phyloP scores from a whole-genome alignment of 2,329 filamentous ascomycete species.

The Pseudopithomyces maydicus region DNA sequence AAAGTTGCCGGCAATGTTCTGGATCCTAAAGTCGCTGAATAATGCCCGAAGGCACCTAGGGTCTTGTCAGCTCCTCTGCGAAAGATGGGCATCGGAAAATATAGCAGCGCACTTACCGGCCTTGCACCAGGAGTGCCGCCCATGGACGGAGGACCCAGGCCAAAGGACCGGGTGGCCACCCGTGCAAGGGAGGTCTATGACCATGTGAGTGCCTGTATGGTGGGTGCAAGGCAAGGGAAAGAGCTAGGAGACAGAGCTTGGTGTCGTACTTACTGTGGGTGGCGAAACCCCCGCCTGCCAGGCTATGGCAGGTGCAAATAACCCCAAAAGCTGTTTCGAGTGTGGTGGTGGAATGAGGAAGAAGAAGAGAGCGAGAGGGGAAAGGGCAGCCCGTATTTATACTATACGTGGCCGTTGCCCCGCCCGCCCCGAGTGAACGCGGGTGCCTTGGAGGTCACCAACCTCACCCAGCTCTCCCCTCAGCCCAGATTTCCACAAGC shows the following conservation, averaged over 20 bases:
- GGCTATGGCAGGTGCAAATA: neutral
- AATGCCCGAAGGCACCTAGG: too few species aligned
- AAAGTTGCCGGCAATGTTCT: too few species aligned
- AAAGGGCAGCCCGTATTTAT: neutral
- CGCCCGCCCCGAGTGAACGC: neutral
- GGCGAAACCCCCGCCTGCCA: too few species aligned
- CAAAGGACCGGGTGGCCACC: neutral
- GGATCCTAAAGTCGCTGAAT: too few species aligned
- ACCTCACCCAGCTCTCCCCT: neutral
- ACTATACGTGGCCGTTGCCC: neutral
- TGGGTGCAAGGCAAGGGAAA: too few species aligned
- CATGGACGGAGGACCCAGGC: neutral
- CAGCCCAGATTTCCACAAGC: neutral
- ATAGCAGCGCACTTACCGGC: too few species aligned
- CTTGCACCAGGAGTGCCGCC: neutral
- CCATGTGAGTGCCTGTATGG: too few species aligned
- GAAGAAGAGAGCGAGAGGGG: neutral
- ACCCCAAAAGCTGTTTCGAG: neutral
- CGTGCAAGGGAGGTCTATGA: neutral
- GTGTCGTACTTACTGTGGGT: too few species aligned
- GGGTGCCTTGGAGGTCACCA: neutral
- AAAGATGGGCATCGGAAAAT: too few species aligned
- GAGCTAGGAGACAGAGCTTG: too few species aligned
- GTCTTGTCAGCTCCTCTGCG: too few species aligned
- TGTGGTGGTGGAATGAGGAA: neutral